Base-by-base conservation (phyloP, 805 yeast genomes). In the Wickerhamomyces strasburgensis region DNA sequence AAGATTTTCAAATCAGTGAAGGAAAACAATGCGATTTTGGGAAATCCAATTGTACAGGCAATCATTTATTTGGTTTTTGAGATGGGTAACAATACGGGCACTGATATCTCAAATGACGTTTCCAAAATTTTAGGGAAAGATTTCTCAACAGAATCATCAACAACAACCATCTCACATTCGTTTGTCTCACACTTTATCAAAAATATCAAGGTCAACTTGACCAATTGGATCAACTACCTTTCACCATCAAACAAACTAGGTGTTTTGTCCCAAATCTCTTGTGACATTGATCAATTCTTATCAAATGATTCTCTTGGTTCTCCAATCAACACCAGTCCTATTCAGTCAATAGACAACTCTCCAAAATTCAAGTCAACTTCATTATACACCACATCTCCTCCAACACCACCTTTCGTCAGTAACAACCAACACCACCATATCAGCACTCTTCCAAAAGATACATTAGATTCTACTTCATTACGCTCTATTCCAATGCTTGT, bases 1-100 rank as follows among this genome's bases (percentile, higher is more conserved):
- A 66, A 73, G 49, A 54, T 72, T 2, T 58, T 74, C 46, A 56
- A 61, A 4, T 14, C 14, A 4, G 6, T 43, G 35, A 60, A 58
- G 31, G 53, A 51, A 17, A 42, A 43, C 31, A 49, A 30, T 3
- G 34, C 27, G 10, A 15, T 23, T 19, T 19, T 39, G 29, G 13
- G 14, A 10, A 39, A 48, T 17, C 42, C 46, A 11, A 51, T 52
- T n/a, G 17, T 51, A 6, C 54, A 52, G 31, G 43, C 55, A 6
- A 45, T 51, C 8, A 35, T 51, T 11, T 52, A 49, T 33, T n/a
- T 40, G 18, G 28, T 40, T 19, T 35, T 32, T 6, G 47, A 43
- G 30, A 43, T 43, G 47, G 47, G 47, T 9, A 14, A 34, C 7
- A 29, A 33, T 5, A 13, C 11, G 7, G 25, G 11, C 25, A 11